Conservation (phyloP, 2,329 filamentous ascomycete genomes). For the Curvularia lunata region DNA sequence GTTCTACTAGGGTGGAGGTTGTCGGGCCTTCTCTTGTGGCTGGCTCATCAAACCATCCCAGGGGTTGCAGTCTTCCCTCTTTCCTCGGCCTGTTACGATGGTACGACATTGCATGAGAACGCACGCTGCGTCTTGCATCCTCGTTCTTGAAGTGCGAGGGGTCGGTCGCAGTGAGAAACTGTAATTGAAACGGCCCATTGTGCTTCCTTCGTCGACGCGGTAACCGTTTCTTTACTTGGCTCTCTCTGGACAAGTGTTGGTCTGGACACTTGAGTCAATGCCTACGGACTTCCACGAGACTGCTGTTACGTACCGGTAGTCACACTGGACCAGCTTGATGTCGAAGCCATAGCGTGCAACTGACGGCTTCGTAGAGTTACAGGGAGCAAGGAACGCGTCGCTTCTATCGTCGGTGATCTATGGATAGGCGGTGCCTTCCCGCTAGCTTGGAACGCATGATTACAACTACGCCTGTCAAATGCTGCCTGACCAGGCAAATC, state of each 20-base stretch:
- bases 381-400: not conserved
- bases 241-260: not conserved
- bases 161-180: conserved; percentile 42
- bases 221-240: conserved; percentile 10
- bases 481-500: not conserved
- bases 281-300: not conserved
- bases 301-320: not conserved
- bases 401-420: not conserved
- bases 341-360: not conserved
- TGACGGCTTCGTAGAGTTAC: not conserved
- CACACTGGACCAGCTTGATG: not conserved
- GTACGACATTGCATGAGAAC: conserved; percentile 44
- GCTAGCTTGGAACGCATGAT: not conserved
- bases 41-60: not conserved
- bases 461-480: not conserved
- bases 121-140: conserved; percentile 36
- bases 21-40: not conserved
- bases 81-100: conserved; percentile 30
- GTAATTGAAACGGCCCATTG: conserved; percentile 37
- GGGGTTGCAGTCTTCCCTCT: not conserved
- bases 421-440: not conserved
- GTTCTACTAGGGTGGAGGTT: not conserved
- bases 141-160: conserved; percentile 42
- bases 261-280: not conserved
- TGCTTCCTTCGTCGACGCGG: conserved; percentile 30